Evolutionary conservation across 1,284 basidiomycete species (phyloP).

Genomic region (Sporisorium reilianum): DNA sequence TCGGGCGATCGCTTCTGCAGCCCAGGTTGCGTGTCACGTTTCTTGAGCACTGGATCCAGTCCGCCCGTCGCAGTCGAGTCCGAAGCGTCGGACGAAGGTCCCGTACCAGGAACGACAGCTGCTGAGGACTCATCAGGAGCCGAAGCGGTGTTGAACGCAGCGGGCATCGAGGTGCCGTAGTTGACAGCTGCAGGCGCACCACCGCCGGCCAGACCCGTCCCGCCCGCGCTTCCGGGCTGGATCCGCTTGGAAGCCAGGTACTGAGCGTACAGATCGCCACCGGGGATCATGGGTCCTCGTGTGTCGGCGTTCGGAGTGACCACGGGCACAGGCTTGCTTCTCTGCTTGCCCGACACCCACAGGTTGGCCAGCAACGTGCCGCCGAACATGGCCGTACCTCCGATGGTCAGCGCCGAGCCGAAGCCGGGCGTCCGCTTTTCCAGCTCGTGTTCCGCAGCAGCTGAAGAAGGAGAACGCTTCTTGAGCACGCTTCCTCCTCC

Average conservation of each 20-base stretch:
- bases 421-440: constrained; percentile 21
- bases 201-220: not conserved
- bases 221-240: not conserved
- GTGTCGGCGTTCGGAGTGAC: constrained; percentile 35
- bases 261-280: constrained; percentile 33
- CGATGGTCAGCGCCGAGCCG: constrained; percentile 14
- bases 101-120: not conserved
- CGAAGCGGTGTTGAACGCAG: not conserved
- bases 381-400: constrained; percentile 31
- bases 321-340: constrained; percentile 33
- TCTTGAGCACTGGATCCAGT: constrained; percentile 20
- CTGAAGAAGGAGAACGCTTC: constrained; percentile 8
- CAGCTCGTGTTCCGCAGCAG: not conserved
- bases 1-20: constrained; percentile 11
- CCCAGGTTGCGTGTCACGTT: constrained; percentile 2
- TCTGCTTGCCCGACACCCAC: constrained; percentile 12
- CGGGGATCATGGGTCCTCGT: constrained; percentile 22
- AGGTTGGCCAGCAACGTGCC: constrained; percentile 27
- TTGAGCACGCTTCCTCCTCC: constrained; percentile 19
- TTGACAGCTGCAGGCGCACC: constrained; percentile 1
- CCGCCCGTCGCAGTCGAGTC: not conserved
- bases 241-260: constrained; percentile 24
- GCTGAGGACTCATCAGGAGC: too few species aligned
- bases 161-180: not conserved
- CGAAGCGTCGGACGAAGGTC: not conserved